These are phyloP conservation scores for Staphylotrichum longicolle DNA, from an alignment of 495 filamentous ascomycete species.

Conservation along the genomic window DNA sequence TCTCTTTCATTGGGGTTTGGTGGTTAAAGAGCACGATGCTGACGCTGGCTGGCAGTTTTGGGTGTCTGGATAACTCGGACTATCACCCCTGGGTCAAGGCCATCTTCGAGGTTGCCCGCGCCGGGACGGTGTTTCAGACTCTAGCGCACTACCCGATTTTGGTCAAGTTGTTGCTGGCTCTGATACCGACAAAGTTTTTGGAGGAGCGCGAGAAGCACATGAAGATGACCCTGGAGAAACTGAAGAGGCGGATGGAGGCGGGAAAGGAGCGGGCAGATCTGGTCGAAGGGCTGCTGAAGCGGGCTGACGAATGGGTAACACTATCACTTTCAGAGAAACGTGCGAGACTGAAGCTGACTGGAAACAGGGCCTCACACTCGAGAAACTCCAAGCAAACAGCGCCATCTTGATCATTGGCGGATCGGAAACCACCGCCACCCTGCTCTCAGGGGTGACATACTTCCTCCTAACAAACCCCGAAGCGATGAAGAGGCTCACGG, in stretches of 20 bases:
- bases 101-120: slow-evolving; percentile 45
- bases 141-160: slow-evolving; percentile 33
- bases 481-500: slow-evolving; percentile 42
- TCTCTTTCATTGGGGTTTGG: no score
- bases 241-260: slow-evolving; percentile 42
- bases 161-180: slow-evolving; percentile 27
- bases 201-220: slow-evolving; percentile 39
- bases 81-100: slow-evolving; percentile 56
- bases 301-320: slow-evolving; percentile 44
- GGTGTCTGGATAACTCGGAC: slow-evolving; percentile 46
- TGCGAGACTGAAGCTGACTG: neutral
- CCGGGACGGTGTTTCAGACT: slow-evolving; percentile 38
- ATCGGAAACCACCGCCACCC: slow-evolving; percentile 61
- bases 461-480: slow-evolving; percentile 49
- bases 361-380: slow-evolving; percentile 39
- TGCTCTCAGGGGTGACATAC: slow-evolving; percentile 53
- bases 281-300: slow-evolving; percentile 50
- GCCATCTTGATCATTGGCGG: slow-evolving; percentile 52
- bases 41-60: slow-evolving; percentile 40
- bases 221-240: slow-evolving; percentile 38
- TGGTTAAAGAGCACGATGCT: neutral
- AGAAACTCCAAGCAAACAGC: slow-evolving; percentile 43
- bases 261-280: slow-evolving; percentile 45
- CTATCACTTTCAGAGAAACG: neutral
- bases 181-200: slow-evolving; percentile 27